Evolutionary conservation across 345 rosid species (phyloP).

Genomic region (Camelina sativa): DNA sequence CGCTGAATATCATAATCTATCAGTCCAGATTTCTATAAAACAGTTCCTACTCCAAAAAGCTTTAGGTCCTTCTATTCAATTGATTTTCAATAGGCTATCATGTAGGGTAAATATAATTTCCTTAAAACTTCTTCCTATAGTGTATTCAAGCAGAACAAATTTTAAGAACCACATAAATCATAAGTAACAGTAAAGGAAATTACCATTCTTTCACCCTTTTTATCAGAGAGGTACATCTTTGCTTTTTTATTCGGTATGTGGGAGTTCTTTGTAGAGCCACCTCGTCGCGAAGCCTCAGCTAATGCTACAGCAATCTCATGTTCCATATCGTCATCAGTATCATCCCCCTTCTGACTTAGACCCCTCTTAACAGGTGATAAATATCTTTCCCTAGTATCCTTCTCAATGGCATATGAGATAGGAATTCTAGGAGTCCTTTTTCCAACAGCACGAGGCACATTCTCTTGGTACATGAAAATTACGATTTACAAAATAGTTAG

Average conservation of each 20-base stretch:
- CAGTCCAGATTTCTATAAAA: slow-evolving; percentile 37
- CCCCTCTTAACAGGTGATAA: slow-evolving; percentile 64
- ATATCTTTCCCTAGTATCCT: slow-evolving; percentile 55
- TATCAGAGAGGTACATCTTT: slow-evolving; percentile 56
- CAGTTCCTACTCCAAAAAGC: slow-evolving; percentile 16
- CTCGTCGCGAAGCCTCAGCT: slow-evolving; percentile 79
- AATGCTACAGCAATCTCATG: slow-evolving; percentile 76
- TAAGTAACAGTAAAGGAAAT: slow-evolving; percentile 37
- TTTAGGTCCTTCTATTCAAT: neutral
- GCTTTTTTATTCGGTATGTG: slow-evolving; percentile 59
- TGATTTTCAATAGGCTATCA: slow-evolving; percentile 11
- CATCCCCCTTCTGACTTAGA: slow-evolving; percentile 54
- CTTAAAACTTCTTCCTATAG: slow-evolving; percentile 15
- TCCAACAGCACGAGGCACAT: slow-evolving; percentile 81
- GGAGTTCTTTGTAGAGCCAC: slow-evolving; percentile 65
- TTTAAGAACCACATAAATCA: slow-evolving; percentile 8
- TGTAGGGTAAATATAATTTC: neutral
- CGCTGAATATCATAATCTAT: slow-evolving; percentile 49
- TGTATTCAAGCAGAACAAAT: neutral
- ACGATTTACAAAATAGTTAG: slow-evolving; percentile 42
- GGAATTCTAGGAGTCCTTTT: slow-evolving; percentile 89
- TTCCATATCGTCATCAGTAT: slow-evolving; percentile 72
- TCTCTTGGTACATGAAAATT: slow-evolving; percentile 53
- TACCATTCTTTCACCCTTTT: slow-evolving; percentile 61
- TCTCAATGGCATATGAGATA: slow-evolving; percentile 60